These are phyloP conservation scores for Ogataea pilisensis DNA, from an alignment of 805 yeast genomes.

Conservation along the genomic window DNA sequence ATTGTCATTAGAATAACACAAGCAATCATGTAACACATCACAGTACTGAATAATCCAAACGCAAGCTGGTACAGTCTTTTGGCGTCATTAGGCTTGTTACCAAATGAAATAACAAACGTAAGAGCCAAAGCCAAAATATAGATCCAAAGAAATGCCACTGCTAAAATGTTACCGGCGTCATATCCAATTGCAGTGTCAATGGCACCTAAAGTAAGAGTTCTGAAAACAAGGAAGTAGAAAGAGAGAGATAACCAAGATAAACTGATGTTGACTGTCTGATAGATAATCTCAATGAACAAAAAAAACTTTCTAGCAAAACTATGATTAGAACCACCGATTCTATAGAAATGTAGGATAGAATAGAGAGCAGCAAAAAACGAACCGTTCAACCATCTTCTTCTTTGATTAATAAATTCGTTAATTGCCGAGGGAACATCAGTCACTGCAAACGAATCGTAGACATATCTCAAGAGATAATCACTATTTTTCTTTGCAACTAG, in stretches of 20 bases:
- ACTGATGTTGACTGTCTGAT: conserved; percentile 67
- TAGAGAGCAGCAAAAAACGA: conserved; percentile 93
- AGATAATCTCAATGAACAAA: conserved; percentile 70
- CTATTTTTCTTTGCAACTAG: conserved; percentile 73
- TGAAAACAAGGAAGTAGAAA: conserved; percentile 82
- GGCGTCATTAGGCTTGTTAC: conserved; percentile 91
- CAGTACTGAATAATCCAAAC: conserved; percentile 68
- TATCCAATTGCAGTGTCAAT: conserved; percentile 45
- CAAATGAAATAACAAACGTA: conserved; percentile 85
- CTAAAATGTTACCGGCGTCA: conserved; percentile 65
- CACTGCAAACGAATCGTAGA: conserved; percentile 82
- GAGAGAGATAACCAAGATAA: conserved; percentile 90
- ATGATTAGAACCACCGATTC: conserved; percentile 76
- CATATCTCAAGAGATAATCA: conserved; percentile 76
- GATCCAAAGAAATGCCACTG: conserved; percentile 81
- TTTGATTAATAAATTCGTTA: conserved; percentile 84
- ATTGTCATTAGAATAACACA: conserved; percentile 69
- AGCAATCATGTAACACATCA: conserved; percentile 79
- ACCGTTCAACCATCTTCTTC: conserved; percentile 96
- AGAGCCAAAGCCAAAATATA: conserved; percentile 72
- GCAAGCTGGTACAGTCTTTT: conserved; percentile 66
- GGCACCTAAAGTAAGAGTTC: conserved; percentile 75
- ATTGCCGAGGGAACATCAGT: conserved; percentile 92
- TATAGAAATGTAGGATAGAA: conserved; percentile 69
- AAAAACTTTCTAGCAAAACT: conserved; percentile 60